Evolutionary conservation across 2,329 filamentous ascomycete species (phyloP).

Genomic region (Alternaria hordeiaustralica): DNA sequence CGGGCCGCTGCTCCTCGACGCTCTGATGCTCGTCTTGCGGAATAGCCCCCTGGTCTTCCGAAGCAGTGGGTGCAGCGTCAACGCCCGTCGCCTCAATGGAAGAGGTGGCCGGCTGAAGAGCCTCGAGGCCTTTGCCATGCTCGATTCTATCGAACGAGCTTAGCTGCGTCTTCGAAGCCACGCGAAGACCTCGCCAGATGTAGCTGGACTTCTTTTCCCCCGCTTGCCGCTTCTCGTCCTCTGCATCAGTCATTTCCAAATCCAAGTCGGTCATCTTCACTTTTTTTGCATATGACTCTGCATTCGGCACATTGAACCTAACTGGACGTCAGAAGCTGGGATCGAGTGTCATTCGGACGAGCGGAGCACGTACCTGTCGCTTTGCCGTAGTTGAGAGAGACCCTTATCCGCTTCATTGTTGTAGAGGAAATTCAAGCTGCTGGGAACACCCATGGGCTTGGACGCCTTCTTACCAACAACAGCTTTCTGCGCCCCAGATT

Average conservation of each 20-base stretch:
- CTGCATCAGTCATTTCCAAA: slow-evolving; percentile 76
- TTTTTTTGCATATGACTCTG: slow-evolving; percentile 72
- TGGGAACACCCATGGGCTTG: slow-evolving; percentile 53
- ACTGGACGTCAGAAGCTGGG: slow-evolving; percentile 33
- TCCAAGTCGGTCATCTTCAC: slow-evolving; percentile 85
- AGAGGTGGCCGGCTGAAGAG: slow-evolving; percentile 51
- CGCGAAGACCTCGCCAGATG: slow-evolving; percentile 85
- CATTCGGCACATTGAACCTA: slow-evolving; percentile 72
- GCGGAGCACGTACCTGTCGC: slow-evolving; percentile 55
- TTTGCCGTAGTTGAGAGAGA: slow-evolving; percentile 73
- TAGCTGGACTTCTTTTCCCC: slow-evolving; percentile 83
- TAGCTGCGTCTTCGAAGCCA: slow-evolving; percentile 77
- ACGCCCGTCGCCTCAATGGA: slow-evolving; percentile 43
- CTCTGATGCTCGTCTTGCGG: slow-evolving; percentile 47
- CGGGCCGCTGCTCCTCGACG: slow-evolving; percentile 51
- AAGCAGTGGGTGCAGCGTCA: slow-evolving; percentile 39
- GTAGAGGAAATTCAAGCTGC: slow-evolving; percentile 69
- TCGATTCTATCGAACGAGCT: slow-evolving; percentile 86
- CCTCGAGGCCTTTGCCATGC: slow-evolving; percentile 68
- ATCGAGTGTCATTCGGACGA: slow-evolving; percentile 27
- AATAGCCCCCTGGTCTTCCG: slow-evolving; percentile 46
- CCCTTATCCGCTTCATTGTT: slow-evolving; percentile 67
- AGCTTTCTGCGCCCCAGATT: slow-evolving; percentile 67
- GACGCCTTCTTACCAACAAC: slow-evolving; percentile 72
- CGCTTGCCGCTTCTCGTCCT: slow-evolving; percentile 65